These are phyloP conservation scores for Blastomyces emzantsi DNA, from an alignment of 2,329 filamentous ascomycete species.

Conservation along the genomic window DNA sequence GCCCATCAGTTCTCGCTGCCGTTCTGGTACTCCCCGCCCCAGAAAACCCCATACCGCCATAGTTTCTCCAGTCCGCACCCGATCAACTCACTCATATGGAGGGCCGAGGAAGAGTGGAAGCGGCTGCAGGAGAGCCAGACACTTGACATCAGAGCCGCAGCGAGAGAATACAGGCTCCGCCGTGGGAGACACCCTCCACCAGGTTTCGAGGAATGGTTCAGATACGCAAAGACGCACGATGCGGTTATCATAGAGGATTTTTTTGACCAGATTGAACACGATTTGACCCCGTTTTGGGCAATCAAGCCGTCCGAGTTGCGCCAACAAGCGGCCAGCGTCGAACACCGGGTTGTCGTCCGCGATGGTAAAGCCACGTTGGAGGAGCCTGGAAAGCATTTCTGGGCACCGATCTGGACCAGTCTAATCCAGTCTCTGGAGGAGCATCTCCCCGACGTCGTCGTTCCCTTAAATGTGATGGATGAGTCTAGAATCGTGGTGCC, in stretches of 20 bases:
- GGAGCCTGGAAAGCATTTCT: slow-evolving; percentile 23
- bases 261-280: slow-evolving; percentile 45
- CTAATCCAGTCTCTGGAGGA: slow-evolving; percentile 31
- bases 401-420: slow-evolving; percentile 37
- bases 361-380: slow-evolving; percentile 30
- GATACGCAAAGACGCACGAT: slow-evolving; percentile 35
- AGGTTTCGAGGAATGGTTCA: slow-evolving; percentile 41
- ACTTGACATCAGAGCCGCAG: slow-evolving; percentile 29
- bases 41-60: background rate
- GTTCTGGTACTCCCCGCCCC: background rate
- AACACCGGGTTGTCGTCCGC: slow-evolving; percentile 34
- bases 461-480: slow-evolving; percentile 44
- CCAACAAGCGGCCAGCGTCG: slow-evolving; percentile 31
- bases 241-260: slow-evolving; percentile 42
- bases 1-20: slow-evolving; percentile 1
- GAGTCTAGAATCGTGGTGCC: slow-evolving; percentile 41
- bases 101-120: slow-evolving; percentile 15
- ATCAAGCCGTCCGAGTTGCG: slow-evolving; percentile 35
- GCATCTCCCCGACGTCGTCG: slow-evolving; percentile 39
- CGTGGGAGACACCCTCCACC: slow-evolving; percentile 44
- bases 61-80: slow-evolving; percentile 12
- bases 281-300: slow-evolving; percentile 44
- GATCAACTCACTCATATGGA: slow-evolving; percentile 17
- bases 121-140: slow-evolving; percentile 25
- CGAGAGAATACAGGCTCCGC: slow-evolving; percentile 35